Evolutionary conservation across 2,329 filamentous ascomycete genomes (phyloP), one percentile per base, ranked within the genome.

Genomic region (Fusarium phyllophilum): DNA sequence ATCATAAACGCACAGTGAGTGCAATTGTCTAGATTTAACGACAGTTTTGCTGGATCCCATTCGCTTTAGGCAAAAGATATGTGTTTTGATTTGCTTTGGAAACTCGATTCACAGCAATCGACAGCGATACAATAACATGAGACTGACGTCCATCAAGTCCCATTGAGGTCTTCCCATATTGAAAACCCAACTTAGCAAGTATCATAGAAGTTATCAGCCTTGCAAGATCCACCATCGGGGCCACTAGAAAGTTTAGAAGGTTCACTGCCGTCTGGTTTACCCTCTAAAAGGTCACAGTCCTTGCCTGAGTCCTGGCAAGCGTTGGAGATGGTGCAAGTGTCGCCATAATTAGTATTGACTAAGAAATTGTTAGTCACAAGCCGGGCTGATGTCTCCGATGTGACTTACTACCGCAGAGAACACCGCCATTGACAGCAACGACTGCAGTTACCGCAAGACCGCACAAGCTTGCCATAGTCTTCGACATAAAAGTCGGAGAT

Each of bases 381-480:
- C 24, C 34, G 22, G 13, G n/a, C 18, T 18, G 24, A n/a, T 24
- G 26, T 22, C 20, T 26, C 22, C 5, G n/a, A 9, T 15, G 18
- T n/a, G 8, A 68, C 72, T 64, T 65, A 68, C 67, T 75, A 24
- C 73, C 73, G 38, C 70, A 75, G 34, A 78, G 61, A n/a, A 76
- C 66, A 24, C 74, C 70, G 24, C 76, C 74, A 13, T 78, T 64
- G 20, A 76, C 66, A n/a, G 75, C 74, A 22, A 68, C 63, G 17
- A 77, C 26, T 68, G 63, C 74, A 78, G 52, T 78, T 74, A 36
- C 86, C 86, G 77, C 86, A 89, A 57, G 82, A 83, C 55, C 86
- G 84, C 62, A 85, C 85, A 33, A 89, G 79, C 74, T 88, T 88
- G 60, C 86, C 86, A 48, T 76, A 88, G 74, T 84, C 79, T 59